Evolutionary conservation across 352 stramenopile genomes (phyloP).

Genomic region (Thraustotheca clavata): DNA sequence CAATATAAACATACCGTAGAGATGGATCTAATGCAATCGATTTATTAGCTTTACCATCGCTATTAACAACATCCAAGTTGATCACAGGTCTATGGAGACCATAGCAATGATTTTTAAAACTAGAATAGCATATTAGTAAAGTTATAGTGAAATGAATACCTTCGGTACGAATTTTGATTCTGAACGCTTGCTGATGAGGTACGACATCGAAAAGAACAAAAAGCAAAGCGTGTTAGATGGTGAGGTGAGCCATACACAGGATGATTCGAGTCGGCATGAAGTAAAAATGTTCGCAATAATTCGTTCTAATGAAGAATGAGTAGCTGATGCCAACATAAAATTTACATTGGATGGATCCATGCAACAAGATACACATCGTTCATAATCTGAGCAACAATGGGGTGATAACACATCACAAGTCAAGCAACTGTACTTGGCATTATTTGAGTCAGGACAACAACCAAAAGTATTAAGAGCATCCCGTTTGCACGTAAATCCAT

Average conservation of each 20-base stretch:
- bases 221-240: constrained; percentile 56
- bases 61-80: constrained; percentile 58
- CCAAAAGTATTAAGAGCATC: constrained; percentile 31
- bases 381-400: constrained; percentile 58
- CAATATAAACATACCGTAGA: constrained; percentile 18
- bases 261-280: constrained; percentile 45
- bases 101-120: constrained; percentile 50
- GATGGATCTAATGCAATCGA: neutral
- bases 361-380: constrained; percentile 71
- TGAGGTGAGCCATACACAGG: constrained; percentile 49
- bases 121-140: neutral
- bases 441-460: constrained; percentile 52
- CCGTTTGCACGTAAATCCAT: constrained; percentile 40
- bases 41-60: constrained; percentile 24
- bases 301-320: constrained; percentile 29
- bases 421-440: constrained; percentile 56
- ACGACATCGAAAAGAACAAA: constrained; percentile 60
- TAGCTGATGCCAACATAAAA: neutral
- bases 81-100: constrained; percentile 52
- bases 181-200: constrained; percentile 67
- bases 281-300: constrained; percentile 48
- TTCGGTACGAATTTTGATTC: constrained; percentile 71
- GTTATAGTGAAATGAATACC: constrained; percentile 24
- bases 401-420: constrained; percentile 51
- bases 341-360: constrained; percentile 69